A percentile compares a stretch with the other conserved stretches of the same genome.
Conservation (phyloP, 2,329 filamentous ascomycete genomes). For the Stylonectria norvegica region DNA sequence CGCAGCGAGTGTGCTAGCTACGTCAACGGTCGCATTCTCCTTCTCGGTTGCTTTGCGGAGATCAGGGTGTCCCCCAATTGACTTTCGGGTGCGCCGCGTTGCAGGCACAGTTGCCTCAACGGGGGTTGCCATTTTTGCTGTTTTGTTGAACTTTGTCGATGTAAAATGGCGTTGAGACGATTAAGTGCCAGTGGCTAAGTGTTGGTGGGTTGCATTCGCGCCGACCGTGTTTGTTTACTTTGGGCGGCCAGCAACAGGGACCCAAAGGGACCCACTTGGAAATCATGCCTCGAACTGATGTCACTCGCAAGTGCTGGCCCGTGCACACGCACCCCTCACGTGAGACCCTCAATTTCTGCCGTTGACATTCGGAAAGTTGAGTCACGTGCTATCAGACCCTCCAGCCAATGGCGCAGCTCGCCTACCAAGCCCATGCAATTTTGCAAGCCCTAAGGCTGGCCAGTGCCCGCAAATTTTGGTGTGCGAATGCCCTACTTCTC, state of each 20-base stretch:
- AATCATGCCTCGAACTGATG: conserved; percentile 7
- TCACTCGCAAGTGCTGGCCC: conserved; percentile 3
- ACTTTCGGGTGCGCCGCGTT: conserved; percentile 63
- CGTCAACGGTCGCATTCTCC: conserved; percentile 72
- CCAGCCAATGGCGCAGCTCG: conserved; percentile 22
- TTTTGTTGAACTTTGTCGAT: conserved; percentile 15
- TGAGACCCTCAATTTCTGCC: too few species aligned
- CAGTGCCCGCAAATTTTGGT: conserved; percentile 33
- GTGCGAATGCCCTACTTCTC: conserved; percentile 37
- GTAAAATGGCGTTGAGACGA: neutral
- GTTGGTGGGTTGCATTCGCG: conserved; percentile 27
- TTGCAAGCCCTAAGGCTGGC: conserved; percentile 40
- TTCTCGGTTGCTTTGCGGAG: conserved; percentile 59
- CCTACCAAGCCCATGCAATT: conserved; percentile 35
- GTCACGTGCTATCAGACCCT: neutral
- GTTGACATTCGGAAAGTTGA: too few species aligned
- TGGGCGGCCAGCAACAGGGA: conserved; percentile 22
- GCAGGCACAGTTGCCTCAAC: conserved; percentile 50
- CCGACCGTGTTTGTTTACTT: conserved; percentile 41
- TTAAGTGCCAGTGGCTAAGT: conserved; percentile 18
- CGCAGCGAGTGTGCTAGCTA: conserved; percentile 51
- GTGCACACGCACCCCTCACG: neutral
- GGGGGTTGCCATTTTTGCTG: conserved; percentile 30
- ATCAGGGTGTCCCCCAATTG: conserved; percentile 60
- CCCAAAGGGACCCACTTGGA: conserved; percentile 21